phyloP scores from a whole-genome alignment of 768 basidiomycete species.

The Mrakia gelida region DNA sequence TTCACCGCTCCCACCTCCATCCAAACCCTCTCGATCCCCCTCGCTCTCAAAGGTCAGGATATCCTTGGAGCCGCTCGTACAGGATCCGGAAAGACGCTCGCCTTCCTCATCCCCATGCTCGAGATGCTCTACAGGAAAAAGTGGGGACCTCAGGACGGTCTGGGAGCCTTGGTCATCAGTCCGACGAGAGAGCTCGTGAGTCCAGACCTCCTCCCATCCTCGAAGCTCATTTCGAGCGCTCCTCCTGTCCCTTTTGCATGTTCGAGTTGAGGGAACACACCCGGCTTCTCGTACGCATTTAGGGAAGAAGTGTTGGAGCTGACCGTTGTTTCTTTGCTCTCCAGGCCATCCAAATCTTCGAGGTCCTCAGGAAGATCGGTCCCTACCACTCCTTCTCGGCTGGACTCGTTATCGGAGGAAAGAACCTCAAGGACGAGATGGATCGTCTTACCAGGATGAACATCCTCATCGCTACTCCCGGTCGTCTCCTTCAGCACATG shows the following conservation, averaged over 20 bases:
- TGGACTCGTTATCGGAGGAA: constrained; percentile 92
- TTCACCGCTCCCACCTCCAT: constrained; percentile 85
- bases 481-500: constrained; percentile 91
- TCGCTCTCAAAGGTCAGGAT: constrained; percentile 60
- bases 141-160: constrained; percentile 69
- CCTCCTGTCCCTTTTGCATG: background rate
- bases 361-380: constrained; percentile 88
- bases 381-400: constrained; percentile 88
- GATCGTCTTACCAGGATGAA: constrained; percentile 91
- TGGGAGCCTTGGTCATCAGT: constrained; percentile 86
- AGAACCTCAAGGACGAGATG: constrained; percentile 82
- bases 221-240: background rate
- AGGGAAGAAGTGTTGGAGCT: background rate
- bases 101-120: constrained; percentile 64
- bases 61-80: constrained; percentile 66
- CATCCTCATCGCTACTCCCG: constrained; percentile 96
- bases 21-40: constrained; percentile 58
- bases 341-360: constrained; percentile 96
- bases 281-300: no score
- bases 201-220: background rate
- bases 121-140: constrained; percentile 61
- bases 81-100: constrained; percentile 70
- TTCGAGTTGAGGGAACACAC: background rate
- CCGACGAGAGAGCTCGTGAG: constrained; percentile 87
- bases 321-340: background rate